A percentile compares a stretch with the other conserved stretches of the same genome.
Evolutionary conservation across 2,329 filamentous ascomycete species (phyloP).

Genomic region (Cercospora canescens): DNA sequence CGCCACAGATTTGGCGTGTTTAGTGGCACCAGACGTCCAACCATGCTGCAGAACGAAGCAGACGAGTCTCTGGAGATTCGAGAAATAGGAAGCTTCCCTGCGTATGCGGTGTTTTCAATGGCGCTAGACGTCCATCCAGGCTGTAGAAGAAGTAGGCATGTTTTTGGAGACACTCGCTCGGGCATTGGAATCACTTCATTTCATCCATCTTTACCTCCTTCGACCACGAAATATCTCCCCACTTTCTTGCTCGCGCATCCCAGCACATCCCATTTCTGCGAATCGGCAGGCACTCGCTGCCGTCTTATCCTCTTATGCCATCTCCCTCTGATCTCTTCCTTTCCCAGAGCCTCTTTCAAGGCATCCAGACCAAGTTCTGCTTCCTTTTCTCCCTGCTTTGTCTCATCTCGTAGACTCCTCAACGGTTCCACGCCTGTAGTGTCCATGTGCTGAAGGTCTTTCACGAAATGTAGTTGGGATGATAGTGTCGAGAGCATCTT

Average conservation of each 20-base stretch:
- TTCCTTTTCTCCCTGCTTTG: conserved; percentile 54
- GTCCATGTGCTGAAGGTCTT: conserved; percentile 76
- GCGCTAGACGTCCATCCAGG: background rate
- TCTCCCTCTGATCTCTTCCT: conserved; percentile 62
- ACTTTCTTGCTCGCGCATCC: conserved; percentile 64
- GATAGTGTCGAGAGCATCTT: conserved; percentile 73
- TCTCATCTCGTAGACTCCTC: conserved; percentile 79
- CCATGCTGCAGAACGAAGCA: background rate
- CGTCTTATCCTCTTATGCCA: conserved; percentile 52
- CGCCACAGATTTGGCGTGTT: too few species aligned
- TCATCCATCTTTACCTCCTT: conserved; percentile 52
- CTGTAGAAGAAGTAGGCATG: background rate
- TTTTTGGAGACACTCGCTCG: background rate
- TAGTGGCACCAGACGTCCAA: background rate
- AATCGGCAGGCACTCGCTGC: conserved; percentile 50
- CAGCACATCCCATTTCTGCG: conserved; percentile 71
- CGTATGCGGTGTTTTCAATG: too few species aligned
- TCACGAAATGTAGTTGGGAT: conserved; percentile 88
- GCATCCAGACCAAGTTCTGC: conserved; percentile 61
- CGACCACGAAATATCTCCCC: conserved; percentile 76
- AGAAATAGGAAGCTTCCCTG: too few species aligned
- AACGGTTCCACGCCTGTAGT: conserved; percentile 73
- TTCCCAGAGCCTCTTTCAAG: conserved; percentile 56
- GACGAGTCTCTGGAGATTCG: background rate
- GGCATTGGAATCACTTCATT: background rate